Percentiles rank a stretch among this genome's conserved stretches.
These are phyloP conservation scores for Orbilia oligospora DNA, from an alignment of 2,329 filamentous ascomycete genomes.

Conservation along the genomic window DNA sequence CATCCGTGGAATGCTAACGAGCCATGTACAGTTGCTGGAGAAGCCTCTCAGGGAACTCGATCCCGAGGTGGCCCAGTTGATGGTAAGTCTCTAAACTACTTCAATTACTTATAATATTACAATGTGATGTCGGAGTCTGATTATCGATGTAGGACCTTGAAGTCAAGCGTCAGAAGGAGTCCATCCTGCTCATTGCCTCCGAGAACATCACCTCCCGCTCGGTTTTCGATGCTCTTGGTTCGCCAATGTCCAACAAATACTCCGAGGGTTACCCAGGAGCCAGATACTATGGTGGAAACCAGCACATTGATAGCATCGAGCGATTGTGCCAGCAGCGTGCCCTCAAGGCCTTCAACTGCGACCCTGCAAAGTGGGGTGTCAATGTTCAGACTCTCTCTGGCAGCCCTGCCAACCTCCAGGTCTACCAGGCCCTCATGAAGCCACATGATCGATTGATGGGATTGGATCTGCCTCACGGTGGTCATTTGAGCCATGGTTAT, in stretches of 20 bases:
- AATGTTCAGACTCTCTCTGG: slow-evolving; percentile 96
- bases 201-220: slow-evolving; percentile 99
- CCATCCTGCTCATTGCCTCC: slow-evolving; percentile 97
- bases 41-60: slow-evolving; percentile 92
- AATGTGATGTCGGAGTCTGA: slow-evolving; percentile 20
- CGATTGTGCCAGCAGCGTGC: slow-evolving; percentile 94
- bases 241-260: slow-evolving; percentile 98
- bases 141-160: slow-evolving; percentile 78
- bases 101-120: neutral
- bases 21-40: slow-evolving; percentile 83
- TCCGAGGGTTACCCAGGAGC: slow-evolving; percentile 98
- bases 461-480: slow-evolving; percentile 92
- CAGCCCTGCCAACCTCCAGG: slow-evolving; percentile 95
- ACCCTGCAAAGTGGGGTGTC: slow-evolving; percentile 93
- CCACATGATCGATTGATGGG: slow-evolving; percentile 98
- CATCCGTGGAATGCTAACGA: slow-evolving; percentile 66
- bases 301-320: slow-evolving; percentile 98
- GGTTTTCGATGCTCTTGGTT: slow-evolving; percentile 96
- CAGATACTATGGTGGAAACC: slow-evolving; percentile 98
- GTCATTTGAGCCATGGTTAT: slow-evolving; percentile 96
- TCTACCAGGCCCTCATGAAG: slow-evolving; percentile 97
- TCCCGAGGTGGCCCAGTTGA: slow-evolving; percentile 94
- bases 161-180: slow-evolving; percentile 97
- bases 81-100: slow-evolving; percentile 74
- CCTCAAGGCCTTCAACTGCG: slow-evolving; percentile 88